Base-by-base conservation (phyloP, 2,329 filamentous ascomycete genomes). In the Apiospora sp. region DNA sequence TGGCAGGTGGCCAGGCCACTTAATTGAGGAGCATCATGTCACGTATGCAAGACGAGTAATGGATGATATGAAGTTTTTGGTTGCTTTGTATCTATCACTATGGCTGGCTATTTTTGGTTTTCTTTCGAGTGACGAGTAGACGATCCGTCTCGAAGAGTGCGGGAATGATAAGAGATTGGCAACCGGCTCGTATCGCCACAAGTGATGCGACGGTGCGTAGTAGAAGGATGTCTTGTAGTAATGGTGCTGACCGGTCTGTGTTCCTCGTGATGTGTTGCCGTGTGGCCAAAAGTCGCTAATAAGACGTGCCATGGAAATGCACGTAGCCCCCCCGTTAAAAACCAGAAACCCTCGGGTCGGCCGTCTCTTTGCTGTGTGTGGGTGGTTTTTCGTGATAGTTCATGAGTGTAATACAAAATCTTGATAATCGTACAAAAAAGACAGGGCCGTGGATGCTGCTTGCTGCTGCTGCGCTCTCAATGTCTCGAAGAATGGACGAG, bases 371-470 rank as follows among this genome's bases (percentile, higher is more conserved):
- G 58, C 3, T 64, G 30, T 41, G 27, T 61, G 34, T 58, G 54
- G 58, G 58, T 64, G 58, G 58, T 72, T 54, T 61, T 44, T 73
- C 70, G 67, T 72, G 43, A 72, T 27, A 70, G 70, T 54, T 73
- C 72, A 68, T 73, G 68, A 70, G 46, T 43, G 70, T 34, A 70
- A 72, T 71, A 67, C 22, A 68, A 70, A 64, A 68, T 46, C 43
- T 70, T 71, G 58, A 64, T 64, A 71, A 70, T 73, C 72, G 51
- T 73, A 73, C 72, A 73, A 34, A 46, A 67, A 49, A 73, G 51
- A 58, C 49, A 1, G 14, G 48, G 27, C 44, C 67, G 27, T 46
- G 19, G 67, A 44, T 49, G 27, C 27, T 30, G 27, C 27, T 30
- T 30, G 27, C 27, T 41, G 37, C 37, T 41, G 44, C 7, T 49